phyloP scores from a whole-genome alignment of 257 asterid species.

The Gentiana straminea region DNA sequence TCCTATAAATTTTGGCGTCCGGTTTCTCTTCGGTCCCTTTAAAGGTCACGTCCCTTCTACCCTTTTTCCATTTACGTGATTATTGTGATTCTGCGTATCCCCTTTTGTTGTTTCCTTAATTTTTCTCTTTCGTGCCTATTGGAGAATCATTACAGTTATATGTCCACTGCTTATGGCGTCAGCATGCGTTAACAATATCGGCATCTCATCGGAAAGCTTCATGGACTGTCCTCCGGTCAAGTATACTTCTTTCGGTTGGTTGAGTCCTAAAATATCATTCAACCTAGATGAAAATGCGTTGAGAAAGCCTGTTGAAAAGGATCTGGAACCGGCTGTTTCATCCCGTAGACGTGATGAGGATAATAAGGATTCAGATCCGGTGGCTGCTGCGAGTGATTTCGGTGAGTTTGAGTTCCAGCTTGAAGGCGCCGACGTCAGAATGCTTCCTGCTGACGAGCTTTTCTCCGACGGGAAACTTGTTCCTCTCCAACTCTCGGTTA shows the following conservation, averaged over 20 bases:
- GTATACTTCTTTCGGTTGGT: conserved; percentile 35
- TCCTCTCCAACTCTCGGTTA: conserved; percentile 52
- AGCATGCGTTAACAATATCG: conserved; percentile 46
- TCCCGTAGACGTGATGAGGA: conserved; percentile 5
- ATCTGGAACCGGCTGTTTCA: conserved; percentile 13
- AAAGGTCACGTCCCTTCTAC: not conserved
- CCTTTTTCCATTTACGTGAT: conserved; percentile 6
- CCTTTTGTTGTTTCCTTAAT: not conserved
- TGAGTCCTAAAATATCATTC: conserved; percentile 33
- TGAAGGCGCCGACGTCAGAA: conserved; percentile 56
- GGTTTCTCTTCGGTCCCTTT: too few relatives aligned
- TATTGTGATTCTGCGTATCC: conserved; percentile 1
- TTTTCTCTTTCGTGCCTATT: not conserved
- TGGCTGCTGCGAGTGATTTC: conserved; percentile 25
- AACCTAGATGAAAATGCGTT: conserved; percentile 2
- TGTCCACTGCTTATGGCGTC: conserved; percentile 47
- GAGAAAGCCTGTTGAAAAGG: conserved; percentile 10
- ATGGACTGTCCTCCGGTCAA: conserved; percentile 33
- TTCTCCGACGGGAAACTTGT: conserved; percentile 74
- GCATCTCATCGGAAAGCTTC: conserved; percentile 42
- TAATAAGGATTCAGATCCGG: conserved; percentile 49
- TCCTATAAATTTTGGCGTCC: not conserved
- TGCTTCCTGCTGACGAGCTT: conserved; percentile 94
- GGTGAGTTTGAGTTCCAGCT: conserved; percentile 81
- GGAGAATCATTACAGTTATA: conserved; percentile 9